Evolutionary conservation across 225 moss, liverwort and hornwort species (phyloP).

Genomic region (Polytrichum commune): DNA sequence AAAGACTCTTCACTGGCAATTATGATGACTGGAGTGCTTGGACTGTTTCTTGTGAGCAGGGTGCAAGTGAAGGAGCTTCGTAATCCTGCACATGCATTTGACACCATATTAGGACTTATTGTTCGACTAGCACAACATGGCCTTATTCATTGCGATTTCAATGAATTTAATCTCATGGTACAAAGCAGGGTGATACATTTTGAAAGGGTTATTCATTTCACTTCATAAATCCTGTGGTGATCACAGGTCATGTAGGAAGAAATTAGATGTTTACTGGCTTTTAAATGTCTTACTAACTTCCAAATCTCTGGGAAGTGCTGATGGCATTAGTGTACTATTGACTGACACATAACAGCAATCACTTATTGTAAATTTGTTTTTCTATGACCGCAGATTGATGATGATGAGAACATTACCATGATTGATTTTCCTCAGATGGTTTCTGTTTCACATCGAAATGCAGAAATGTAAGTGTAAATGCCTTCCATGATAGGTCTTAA

Average conservation of each 20-base stretch:
- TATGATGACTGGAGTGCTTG: not conserved
- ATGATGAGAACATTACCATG: constrained; percentile 83
- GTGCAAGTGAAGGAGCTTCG: constrained; percentile 85
- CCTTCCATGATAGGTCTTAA: not conserved
- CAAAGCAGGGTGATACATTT: not conserved
- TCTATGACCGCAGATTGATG: constrained; percentile 57
- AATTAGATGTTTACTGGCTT: too few relatives aligned
- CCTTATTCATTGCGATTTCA: constrained; percentile 85
- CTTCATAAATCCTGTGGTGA: too few relatives aligned
- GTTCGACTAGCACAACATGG: constrained; percentile 82
- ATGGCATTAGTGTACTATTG: too few relatives aligned
- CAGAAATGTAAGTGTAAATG: constrained; percentile 68
- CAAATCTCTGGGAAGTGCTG: too few relatives aligned
- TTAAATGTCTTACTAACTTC: too few relatives aligned
- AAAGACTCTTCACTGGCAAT: too few relatives aligned
- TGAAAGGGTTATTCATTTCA: not conserved
- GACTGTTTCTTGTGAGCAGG: constrained; percentile 30
- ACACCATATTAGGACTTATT: constrained; percentile 71
- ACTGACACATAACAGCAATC: not conserved
- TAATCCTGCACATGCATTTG: constrained; percentile 54
- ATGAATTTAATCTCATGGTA: constrained; percentile 94
- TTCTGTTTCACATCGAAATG: constrained; percentile 92
- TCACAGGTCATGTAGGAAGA: too few relatives aligned
- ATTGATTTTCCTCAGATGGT: constrained; percentile 99
- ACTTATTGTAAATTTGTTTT: not conserved